Base-by-base conservation (phyloP, 140 eudicot species). In the Erigeron philadelphicus region DNA sequence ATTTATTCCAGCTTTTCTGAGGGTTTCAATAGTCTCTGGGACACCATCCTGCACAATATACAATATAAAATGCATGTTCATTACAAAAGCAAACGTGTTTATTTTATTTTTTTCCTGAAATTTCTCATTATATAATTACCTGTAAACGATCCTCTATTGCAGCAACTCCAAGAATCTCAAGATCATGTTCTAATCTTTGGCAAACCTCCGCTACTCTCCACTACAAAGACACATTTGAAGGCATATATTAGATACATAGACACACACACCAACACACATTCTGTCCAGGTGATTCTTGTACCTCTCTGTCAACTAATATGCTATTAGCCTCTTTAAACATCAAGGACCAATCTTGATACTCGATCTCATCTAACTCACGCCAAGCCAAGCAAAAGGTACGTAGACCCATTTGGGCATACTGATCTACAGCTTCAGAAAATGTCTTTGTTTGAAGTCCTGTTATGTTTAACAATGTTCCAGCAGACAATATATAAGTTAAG, bases 71-170 rank as follows among this genome's bases (percentile, higher is more conserved):
- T 19, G 13, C 46, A 42, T 13, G 12, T 74, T 56, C 11, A 10
- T 15, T 75, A 11, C 59, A 35, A 17, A 18, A 42, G 17, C 71
- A 21, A 57, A 66, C 8, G 15, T 9, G 1, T 64, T 64, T 53
- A 61, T 43, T 16, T 12, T 25, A 8, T 11, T 79, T 57, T 11
- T 79, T 57, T 64, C 46, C 62, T 25, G 18, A 46, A 54, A 59
- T 54, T n/a, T n/a, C n/a, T n/a, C n/a, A n/a, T n/a, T n/a, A 48
- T 47, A 55, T 48, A 12, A 48, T 31, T 45, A 83, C 98, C 98
- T 92, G 98, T 50, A 92, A 81, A 58, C 92, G 95, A 79, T 92
- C 98, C 80, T 92, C 98, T 70, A 92, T 92, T 35, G 98, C 98
- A 69, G 95, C 95, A 63, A 92, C 96, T 67, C 98, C 98, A 68